Percentiles rank a stretch among this genome's conserved stretches.
Evolutionary conservation across 1,139 yeast genomes (phyloP).

Genomic region (Yamadazyma conglobata): DNA sequence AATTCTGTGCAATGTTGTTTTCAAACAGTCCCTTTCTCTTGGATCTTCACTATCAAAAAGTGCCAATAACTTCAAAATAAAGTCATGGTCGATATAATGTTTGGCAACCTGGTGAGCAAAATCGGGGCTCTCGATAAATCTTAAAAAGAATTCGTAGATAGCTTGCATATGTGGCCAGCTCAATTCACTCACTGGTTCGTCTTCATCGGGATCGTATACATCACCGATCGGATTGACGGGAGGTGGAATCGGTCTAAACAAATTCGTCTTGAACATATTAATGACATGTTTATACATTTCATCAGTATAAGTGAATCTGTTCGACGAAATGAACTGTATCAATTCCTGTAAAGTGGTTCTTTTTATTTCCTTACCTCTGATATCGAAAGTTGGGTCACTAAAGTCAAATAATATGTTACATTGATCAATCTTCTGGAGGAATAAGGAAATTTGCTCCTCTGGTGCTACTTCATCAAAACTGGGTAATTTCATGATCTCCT

Average conservation of each 20-base stretch:
- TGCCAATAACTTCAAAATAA: conserved; percentile 76
- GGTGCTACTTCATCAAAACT: conserved; percentile 87
- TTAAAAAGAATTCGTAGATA: conserved; percentile 87
- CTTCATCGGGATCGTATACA: conserved; percentile 96
- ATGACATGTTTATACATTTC: conserved; percentile 89
- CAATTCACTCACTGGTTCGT: conserved; percentile 92
- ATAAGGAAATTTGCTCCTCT: conserved; percentile 77
- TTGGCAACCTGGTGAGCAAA: conserved; percentile 92
- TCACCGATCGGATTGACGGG: conserved; percentile 98
- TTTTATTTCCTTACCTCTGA: conserved; percentile 90
- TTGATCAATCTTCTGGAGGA: conserved; percentile 86
- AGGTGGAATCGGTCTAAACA: conserved; percentile 96
- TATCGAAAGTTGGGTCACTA: conserved; percentile 87
- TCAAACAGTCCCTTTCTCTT: conserved; percentile 89
- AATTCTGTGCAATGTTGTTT: conserved; percentile 91
- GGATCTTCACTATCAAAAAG: conserved; percentile 96
- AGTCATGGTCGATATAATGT: conserved; percentile 88
- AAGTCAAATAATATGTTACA: conserved; percentile 94
- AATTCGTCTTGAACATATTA: conserved; percentile 81
- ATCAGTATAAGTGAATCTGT: conserved; percentile 82
- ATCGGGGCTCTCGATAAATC: conserved; percentile 93
- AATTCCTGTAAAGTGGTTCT: conserved; percentile 83
- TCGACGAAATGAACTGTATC: conserved; percentile 79
- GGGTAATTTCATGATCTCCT: conserved; percentile 78
- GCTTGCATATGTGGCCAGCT: conserved; percentile 99